Base-by-base conservation (phyloP, 345 rosid species). In the Microthlaspi erraticum region DNA sequence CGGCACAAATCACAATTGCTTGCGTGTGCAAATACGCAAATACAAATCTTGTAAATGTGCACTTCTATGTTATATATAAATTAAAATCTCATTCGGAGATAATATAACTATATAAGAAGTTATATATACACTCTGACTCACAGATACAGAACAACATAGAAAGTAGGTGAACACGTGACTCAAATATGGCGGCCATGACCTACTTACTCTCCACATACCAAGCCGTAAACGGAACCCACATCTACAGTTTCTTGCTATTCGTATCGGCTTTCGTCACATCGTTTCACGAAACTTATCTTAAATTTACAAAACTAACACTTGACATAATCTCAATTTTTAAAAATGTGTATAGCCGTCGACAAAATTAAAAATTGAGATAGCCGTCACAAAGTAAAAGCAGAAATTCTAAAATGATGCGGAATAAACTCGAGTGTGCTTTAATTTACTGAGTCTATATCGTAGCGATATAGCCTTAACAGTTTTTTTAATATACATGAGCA, bases 151-250 rank as follows among this genome's bases (percentile, higher is more conserved):
- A 26, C 29, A 26, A 26, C 29, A 26, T 31, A 72, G 7, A 33
- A 67, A 37, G 70, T 75, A 68, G 78, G 70, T 75, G 57, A 32
- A 26, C 78, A 75, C 78, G 78, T 75, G 74, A 60, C 49, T 68
- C 64, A 75, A 75, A 68, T 61, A 9, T 54, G 78, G 74, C 78
- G 74, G 74, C 74, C 74, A 26, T 52, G 43, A 58, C 68, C 41
- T 39, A 26, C 44, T 32, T 39, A 17, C 44, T 32, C 60, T 54
- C 43, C 59, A 55, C 58, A 46, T 14, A 64, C 56, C 42, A 45
- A 55, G 70, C 38, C 64, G 55, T 72, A 36, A 54, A 72, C 52
- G 66, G 52, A 73, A 48, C 53, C 66, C 60, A 72, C 71, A 26
- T 55, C 16, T 34, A 45, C 41, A 64, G 41, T 44, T 45, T 54